Evolutionary conservation across 108 stramenopile species (phyloP).

Genomic region (Cyclotella baltica): DNA sequence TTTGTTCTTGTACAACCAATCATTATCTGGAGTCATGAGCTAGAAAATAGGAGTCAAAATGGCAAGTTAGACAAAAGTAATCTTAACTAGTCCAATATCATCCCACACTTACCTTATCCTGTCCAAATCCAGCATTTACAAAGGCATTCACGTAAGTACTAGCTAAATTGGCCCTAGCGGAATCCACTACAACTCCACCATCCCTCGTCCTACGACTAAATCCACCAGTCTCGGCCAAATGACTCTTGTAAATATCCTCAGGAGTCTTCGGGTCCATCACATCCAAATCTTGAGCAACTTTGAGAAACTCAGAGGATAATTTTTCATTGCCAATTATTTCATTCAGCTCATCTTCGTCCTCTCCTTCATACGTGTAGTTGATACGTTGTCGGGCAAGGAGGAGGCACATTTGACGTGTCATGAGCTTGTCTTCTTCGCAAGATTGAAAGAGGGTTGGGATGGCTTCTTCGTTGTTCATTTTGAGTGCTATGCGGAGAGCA

Average conservation of each 20-base stretch:
- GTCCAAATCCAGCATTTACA: conserved; percentile 98
- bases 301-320: conserved; percentile 89
- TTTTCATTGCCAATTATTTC: conserved; percentile 94
- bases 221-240: conserved; percentile 95
- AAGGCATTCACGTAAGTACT: conserved; percentile 99
- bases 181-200: conserved; percentile 90
- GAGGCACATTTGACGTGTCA: conserved; percentile 92
- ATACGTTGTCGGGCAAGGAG: conserved; percentile 88
- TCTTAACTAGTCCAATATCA: neutral
- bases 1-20: conserved; percentile 98
- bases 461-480: conserved; percentile 76
- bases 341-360: conserved; percentile 77
- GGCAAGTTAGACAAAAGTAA: neutral
- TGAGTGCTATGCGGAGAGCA: conserved; percentile 94
- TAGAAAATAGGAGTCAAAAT: neutral
- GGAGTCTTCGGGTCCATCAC: conserved; percentile 96
- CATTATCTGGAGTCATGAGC: conserved; percentile 90
- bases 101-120: conserved; percentile 71
- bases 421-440: conserved; percentile 76
- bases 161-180: conserved; percentile 98
- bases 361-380: conserved; percentile 84
- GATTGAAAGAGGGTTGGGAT: conserved; percentile 77
- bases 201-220: conserved; percentile 88
- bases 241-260: conserved; percentile 99
- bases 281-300: conserved; percentile 93